Evolutionary conservation across 2,329 filamentous ascomycete genomes (phyloP).

Genomic region (Akanthomyces uredinophilus): DNA sequence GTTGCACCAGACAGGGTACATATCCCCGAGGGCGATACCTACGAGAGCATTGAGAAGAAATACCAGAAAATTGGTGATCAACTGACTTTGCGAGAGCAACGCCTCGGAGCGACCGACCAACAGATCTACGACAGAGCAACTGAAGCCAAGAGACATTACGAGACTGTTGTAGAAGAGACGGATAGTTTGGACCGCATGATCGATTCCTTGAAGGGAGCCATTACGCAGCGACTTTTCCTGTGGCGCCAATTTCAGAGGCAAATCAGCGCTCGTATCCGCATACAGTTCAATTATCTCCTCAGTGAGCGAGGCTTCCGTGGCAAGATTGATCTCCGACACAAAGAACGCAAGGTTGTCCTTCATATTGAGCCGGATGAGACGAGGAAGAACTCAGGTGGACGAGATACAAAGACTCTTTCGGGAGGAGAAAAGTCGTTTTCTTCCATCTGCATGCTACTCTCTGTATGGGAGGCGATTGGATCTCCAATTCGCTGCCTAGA

Average conservation of each 20-base stretch:
- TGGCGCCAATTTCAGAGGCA: slow-evolving; percentile 78
- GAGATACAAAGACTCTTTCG: slow-evolving; percentile 86
- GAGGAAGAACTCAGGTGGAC: slow-evolving; percentile 61
- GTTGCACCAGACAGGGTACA: slow-evolving; percentile 53
- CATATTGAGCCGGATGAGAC: slow-evolving; percentile 69
- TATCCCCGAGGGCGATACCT: slow-evolving; percentile 61
- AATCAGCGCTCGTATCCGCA: slow-evolving; percentile 80
- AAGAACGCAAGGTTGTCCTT: slow-evolving; percentile 67
- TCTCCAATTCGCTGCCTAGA: slow-evolving; percentile 91
- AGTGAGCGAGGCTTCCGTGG: slow-evolving; percentile 87
- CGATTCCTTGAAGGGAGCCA: slow-evolving; percentile 48
- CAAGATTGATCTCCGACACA: slow-evolving; percentile 72
- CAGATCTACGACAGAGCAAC: slow-evolving; percentile 52
- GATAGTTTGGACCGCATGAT: slow-evolving; percentile 38
- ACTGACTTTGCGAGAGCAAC: slow-evolving; percentile 50
- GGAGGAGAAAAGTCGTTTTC: slow-evolving; percentile 98
- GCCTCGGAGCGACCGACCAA: slow-evolving; percentile 59
- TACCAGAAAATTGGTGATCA: slow-evolving; percentile 52
- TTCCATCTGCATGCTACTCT: slow-evolving; percentile 85
- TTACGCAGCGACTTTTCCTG: slow-evolving; percentile 64
- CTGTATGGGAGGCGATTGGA: slow-evolving; percentile 97
- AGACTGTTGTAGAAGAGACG: slow-evolving; percentile 39
- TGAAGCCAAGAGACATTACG: slow-evolving; percentile 37
- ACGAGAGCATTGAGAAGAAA: slow-evolving; percentile 49
- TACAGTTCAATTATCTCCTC: slow-evolving; percentile 82